Base-by-base conservation (phyloP, 179 eudicot genomes). In the Actinidia chinensis region DNA sequence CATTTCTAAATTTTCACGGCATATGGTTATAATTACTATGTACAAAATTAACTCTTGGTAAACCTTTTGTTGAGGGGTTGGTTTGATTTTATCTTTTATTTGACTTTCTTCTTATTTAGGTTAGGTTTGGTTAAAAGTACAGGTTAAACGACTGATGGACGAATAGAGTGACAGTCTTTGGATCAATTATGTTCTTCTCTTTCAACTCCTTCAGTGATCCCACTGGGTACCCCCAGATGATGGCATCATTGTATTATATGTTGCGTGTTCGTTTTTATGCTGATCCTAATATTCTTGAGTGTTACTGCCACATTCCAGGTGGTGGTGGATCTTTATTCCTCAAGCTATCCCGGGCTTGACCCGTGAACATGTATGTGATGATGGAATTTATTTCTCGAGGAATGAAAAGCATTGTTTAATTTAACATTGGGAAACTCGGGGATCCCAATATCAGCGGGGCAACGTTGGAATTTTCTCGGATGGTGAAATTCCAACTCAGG, bases 321-420 rank as follows among this genome's bases (percentile, higher is more conserved):
- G 77, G 76, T 63, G 23, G 93, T 63, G 90, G 83, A 74, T 79
- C 96, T 25, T 87, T 80, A 61, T 93, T 79, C 98, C 98, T 77
- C 65, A 86, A 73, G 54, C 84, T 23, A 83, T 88, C 80, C 97
- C 98, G 11, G n/a, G n/a, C n/a, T 97, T 94, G 73, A 86, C 94
- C 20, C 88, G 93, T 80, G 98, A 93, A 86, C 91, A 93, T 52
- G 76, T 94, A 71, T 82, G 58, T 61, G 93, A 90, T 54, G 85
- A 86, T 68, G 98, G 98, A 61, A 84, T 94, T 69, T 94, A 93
- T 85, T 96, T 94, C 85, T 97, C 93, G 61, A 97, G 93, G 86
- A 94, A 90, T 78, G 98, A 94, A n/a, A 79, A 84, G 78, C 94
- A 94, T 87, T 95, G 97, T 83, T 87, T 93, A 63, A 88, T 94